Evolutionary conservation across 2,329 filamentous ascomycete genomes (phyloP).

Genomic region (Aulographum hederae): DNA sequence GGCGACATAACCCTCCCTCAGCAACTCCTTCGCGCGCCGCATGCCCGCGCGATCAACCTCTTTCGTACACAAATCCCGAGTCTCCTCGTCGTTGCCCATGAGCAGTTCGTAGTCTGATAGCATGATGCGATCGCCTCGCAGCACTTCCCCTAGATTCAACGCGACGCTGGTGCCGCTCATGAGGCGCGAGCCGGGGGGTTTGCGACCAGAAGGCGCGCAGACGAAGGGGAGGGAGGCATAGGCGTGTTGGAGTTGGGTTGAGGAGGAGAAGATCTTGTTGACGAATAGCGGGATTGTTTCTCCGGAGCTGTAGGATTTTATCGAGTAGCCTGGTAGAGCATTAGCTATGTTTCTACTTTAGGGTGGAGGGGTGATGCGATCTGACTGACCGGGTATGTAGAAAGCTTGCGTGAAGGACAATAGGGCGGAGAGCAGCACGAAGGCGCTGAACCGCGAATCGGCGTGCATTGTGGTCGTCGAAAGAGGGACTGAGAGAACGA

Average conservation of each 20-base stretch:
- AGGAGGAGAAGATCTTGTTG: slow-evolving; percentile 83
- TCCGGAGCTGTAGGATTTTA: slow-evolving; percentile 58
- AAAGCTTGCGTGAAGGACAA: slow-evolving; percentile 50
- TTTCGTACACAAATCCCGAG: slow-evolving; percentile 52
- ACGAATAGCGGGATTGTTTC: slow-evolving; percentile 71
- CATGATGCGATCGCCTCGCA: slow-evolving; percentile 71
- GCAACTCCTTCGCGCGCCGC: slow-evolving; percentile 49
- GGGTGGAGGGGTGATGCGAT: not conserved
- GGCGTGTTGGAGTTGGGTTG: slow-evolving; percentile 78
- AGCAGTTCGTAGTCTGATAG: slow-evolving; percentile 66
- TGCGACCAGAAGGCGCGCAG: slow-evolving; percentile 56
- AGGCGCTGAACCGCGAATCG: too few relatives aligned
- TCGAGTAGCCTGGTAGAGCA: slow-evolving; percentile 49
- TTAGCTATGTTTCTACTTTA: not conserved
- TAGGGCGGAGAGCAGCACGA: too few relatives aligned
- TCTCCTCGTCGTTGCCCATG: slow-evolving; percentile 60
- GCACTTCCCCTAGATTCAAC: slow-evolving; percentile 71
- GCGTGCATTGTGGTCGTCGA: too few relatives aligned
- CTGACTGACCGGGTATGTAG: slow-evolving; percentile 61
- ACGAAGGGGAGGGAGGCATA: slow-evolving; percentile 81
- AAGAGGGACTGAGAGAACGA: too few relatives aligned
- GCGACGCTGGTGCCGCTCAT: slow-evolving; percentile 62
- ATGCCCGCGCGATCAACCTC: slow-evolving; percentile 47
- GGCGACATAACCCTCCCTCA: slow-evolving; percentile 64
- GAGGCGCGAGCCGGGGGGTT: slow-evolving; percentile 45